These are phyloP conservation scores for Lagenidium sp. DNA, from an alignment of 352 stramenopile genomes.

Conservation along the genomic window DNA sequence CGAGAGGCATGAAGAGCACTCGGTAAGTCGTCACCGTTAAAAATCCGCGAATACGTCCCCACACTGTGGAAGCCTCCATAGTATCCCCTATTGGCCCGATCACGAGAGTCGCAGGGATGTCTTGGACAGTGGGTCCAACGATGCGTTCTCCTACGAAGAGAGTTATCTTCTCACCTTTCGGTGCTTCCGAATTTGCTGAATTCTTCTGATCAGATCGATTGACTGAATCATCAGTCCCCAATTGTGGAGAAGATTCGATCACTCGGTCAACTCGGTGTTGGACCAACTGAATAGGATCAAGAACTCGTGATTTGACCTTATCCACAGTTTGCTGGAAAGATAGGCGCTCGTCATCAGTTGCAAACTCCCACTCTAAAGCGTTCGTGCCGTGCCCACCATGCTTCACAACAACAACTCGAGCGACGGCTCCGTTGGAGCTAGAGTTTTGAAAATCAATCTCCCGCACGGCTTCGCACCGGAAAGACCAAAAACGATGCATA, in stretches of 20 bases:
- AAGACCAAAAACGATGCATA: constrained; percentile 75
- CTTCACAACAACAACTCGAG: constrained; percentile 34
- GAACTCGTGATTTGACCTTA: no score
- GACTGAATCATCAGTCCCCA: no score
- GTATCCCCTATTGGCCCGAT: constrained; percentile 49
- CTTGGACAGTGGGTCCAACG: not conserved
- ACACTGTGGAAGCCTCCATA: constrained; percentile 43
- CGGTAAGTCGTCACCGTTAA: constrained; percentile 72
- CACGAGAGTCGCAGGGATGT: constrained; percentile 42
- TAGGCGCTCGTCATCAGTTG: constrained; percentile 51
- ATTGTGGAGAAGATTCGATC: no score
- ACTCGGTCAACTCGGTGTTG: no score
- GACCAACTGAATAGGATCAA: no score
- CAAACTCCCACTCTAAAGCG: constrained; percentile 64
- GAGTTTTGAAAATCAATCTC: constrained; percentile 19
- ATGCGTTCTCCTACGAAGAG: not conserved
- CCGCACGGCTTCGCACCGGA: constrained; percentile 61
- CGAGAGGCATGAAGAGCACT: constrained; percentile 59
- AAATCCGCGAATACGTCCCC: constrained; percentile 54
- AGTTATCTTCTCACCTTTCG: constrained; percentile 14
- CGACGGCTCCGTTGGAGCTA: constrained; percentile 27
- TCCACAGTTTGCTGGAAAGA: constrained; percentile 62
- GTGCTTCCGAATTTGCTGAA: constrained; percentile 31
- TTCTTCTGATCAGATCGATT: no score
- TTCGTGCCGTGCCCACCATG: constrained; percentile 47